phyloP scores from a whole-genome alignment of 2,329 filamentous ascomycete genomes.

The Sarocladium brachiariae region DNA sequence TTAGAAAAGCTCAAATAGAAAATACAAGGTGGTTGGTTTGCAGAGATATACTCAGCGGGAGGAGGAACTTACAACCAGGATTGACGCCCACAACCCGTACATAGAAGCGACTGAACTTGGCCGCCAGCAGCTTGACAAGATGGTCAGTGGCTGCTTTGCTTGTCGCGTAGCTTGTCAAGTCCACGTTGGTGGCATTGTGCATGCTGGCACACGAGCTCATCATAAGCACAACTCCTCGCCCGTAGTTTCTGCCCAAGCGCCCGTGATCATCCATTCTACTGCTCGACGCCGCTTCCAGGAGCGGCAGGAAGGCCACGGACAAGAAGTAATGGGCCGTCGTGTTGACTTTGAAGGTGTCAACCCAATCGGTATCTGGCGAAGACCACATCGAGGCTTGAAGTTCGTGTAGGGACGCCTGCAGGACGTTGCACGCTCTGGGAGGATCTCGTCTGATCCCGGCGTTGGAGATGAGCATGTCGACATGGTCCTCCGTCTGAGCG shows the following conservation, averaged over 20 bases:
- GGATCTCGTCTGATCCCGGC: slow-evolving; percentile 41
- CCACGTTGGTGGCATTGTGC: slow-evolving; percentile 45
- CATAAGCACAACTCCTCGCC: slow-evolving; percentile 38
- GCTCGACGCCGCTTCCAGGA: slow-evolving; percentile 32
- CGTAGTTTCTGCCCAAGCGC: slow-evolving; percentile 22
- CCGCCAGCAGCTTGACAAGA: slow-evolving; percentile 39
- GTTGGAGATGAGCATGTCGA: slow-evolving; percentile 43
- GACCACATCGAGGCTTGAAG: slow-evolving; percentile 42
- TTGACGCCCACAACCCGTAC: slow-evolving; percentile 27
- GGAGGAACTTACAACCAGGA: slow-evolving; percentile 22
- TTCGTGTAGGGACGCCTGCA: slow-evolving; percentile 32
- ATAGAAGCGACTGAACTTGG: slow-evolving; percentile 34
- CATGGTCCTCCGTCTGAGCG: slow-evolving; percentile 26
- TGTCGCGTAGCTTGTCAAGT: slow-evolving; percentile 42
- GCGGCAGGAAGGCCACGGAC: slow-evolving; percentile 36
- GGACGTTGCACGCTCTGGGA: slow-evolving; percentile 33
- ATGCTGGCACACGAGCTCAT: slow-evolving; percentile 46
- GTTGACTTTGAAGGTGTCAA: slow-evolving; percentile 38
- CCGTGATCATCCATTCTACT: slow-evolving; percentile 23
- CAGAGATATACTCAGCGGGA: too few relatives aligned
- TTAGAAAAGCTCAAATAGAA: too few relatives aligned
- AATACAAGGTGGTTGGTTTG: too few relatives aligned
- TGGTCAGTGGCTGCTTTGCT: slow-evolving; percentile 48
- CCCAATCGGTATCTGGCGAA: slow-evolving; percentile 34
- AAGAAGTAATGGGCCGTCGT: slow-evolving; percentile 44